phyloP scores from a whole-genome alignment of 2,329 filamentous ascomycete species.

The Aureobasidium sp. region DNA sequence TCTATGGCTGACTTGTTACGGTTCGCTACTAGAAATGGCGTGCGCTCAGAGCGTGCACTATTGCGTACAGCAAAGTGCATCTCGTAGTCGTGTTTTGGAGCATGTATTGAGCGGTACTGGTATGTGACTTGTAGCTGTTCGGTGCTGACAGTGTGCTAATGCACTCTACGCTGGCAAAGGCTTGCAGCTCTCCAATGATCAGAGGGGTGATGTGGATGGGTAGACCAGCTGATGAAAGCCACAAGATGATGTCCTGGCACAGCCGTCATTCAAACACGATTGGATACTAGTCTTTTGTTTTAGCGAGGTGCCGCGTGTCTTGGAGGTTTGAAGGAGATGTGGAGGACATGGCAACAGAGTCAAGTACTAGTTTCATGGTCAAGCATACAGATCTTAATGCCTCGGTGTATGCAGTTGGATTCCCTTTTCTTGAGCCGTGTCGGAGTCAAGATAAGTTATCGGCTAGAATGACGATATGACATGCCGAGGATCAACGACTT shows the following conservation, averaged over 20 bases:
- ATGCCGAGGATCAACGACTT: background rate
- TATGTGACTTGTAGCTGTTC: background rate
- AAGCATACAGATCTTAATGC: no score
- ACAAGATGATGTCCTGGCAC: background rate
- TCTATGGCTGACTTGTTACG: background rate
- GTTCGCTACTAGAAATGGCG: background rate
- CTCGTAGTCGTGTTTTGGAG: background rate
- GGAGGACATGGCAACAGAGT: background rate
- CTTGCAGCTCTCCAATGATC: background rate
- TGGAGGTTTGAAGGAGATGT: background rate
- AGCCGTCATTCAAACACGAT: background rate
- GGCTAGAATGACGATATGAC: background rate
- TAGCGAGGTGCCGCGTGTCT: background rate
- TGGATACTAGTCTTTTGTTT: background rate
- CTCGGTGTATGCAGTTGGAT: background rate
- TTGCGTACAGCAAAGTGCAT: background rate
- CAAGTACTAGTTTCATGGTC: background rate
- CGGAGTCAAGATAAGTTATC: background rate
- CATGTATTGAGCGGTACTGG: background rate
- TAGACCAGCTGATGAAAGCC: background rate
- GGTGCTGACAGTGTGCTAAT: background rate
- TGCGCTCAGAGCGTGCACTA: background rate
- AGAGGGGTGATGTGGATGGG: background rate
- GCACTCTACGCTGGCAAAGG: conserved; percentile 5
- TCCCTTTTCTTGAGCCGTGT: background rate